Evolutionary conservation across 148 eudicot genomes (phyloP), one percentile per base, ranked within the genome.

Genomic region (Pharnaceum exiguum): DNA sequence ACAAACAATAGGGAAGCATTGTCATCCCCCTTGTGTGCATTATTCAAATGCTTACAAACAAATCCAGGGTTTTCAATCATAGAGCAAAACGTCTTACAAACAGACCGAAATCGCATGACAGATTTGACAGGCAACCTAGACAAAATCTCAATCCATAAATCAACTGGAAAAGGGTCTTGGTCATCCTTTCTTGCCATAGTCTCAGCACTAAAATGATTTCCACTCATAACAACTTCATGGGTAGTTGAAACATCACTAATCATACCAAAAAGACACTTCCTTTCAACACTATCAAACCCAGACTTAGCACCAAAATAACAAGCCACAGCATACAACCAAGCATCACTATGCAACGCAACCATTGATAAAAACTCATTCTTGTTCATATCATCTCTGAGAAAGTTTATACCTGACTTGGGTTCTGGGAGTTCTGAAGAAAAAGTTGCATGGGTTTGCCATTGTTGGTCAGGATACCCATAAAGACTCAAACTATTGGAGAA

Each of bases 281-380:
- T 44, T 5, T 68, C 67, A 4, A 40, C 66, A 48, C 21, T 60
- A 10, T 68, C 72, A n/a, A 60, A 68, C 9, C 24, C 23, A 25
- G 19, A 26, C 37, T 45, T 60, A 17, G 46, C 44, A 24, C 17
- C 50, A 37, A 32, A 68, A 36, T 32, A 68, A 8, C 47, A 25
- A 7, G 66, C 72, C 22, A 53, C 10, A 0, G 60, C 7, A 22
- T 52, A 52, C 40, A 68, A 28, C 72, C 72, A 68, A 1, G 66
- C 55, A 35, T 68, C 60, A 2, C 66, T 60, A 23, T 60, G 66
- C 16, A 60, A 53, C 1, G 66, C 66, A 3, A 68, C 72, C 60
- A 60, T 51, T 5, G 72, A 43, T 18, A 68, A n/a, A 66, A 66
- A 68, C 6, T 68, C 55, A 9, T 52, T 25, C 40, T 55, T 60